Conservation (phyloP, 2,329 filamentous ascomycete genomes). For the Verticillium longisporum region DNA sequence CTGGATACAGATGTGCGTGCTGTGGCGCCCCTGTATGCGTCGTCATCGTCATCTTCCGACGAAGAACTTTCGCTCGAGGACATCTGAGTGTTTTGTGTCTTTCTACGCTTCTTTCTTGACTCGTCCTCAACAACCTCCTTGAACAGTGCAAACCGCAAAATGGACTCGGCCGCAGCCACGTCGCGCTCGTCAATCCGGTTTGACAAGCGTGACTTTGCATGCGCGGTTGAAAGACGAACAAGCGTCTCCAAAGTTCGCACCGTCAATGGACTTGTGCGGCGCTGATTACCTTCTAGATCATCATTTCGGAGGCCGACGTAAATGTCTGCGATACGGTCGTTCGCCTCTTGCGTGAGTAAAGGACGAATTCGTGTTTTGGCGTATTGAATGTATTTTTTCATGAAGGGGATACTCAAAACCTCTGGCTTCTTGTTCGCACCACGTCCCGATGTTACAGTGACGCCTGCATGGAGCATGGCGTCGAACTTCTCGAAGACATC, state of each 20-base stretch:
- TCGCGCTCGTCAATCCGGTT: conserved; percentile 85
- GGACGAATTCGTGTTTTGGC: conserved; percentile 90
- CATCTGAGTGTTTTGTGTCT: conserved; percentile 53
- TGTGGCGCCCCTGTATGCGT: conserved; percentile 22
- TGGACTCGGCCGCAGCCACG: conserved; percentile 78
- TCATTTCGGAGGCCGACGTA: conserved; percentile 94
- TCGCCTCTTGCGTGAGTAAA: conserved; percentile 81
- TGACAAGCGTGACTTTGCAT: conserved; percentile 87
- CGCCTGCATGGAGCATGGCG: conserved; percentile 88
- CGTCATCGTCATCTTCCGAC: conserved; percentile 55
- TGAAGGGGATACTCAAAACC: conserved; percentile 91
- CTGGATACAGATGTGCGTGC: conserved; percentile 23
- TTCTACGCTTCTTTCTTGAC: conserved; percentile 76
- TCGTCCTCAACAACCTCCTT: conserved; percentile 83
- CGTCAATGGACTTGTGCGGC: conserved; percentile 90
- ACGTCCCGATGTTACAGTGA: conserved; percentile 68
- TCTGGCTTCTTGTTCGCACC: conserved; percentile 72
- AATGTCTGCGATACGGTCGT: conserved; percentile 82
- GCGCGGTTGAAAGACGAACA: conserved; percentile 94
- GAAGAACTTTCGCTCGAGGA: conserved; percentile 53
- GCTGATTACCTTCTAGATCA: conserved; percentile 88
- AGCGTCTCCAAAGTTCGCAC: conserved; percentile 95
- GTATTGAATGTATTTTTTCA: conserved; percentile 99
- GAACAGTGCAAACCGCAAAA: conserved; percentile 91
- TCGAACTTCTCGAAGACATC: conserved; percentile 97